Evolutionary conservation across 805 yeast species (phyloP), one percentile per base, ranked within the genome.

Genomic region (Metschnikowia baotianmanensis): DNA sequence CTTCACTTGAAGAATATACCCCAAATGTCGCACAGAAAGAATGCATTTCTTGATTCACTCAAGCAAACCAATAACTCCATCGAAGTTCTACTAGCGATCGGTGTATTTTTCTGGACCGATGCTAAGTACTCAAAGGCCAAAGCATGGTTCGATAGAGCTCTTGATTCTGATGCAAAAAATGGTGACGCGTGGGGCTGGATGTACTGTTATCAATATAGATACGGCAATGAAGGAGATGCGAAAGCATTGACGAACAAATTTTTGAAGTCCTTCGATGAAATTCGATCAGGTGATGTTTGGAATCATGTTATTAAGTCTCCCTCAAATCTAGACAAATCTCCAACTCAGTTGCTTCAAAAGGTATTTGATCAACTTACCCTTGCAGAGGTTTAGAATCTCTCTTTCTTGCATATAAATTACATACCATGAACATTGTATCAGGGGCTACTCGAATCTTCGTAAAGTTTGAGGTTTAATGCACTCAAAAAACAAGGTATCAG

Each of bases 181-280:
- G 97, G 96, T 4, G 97, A 90, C 60, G 61, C 73, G 3, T 88
- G 95, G 84, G 76, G 79, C 1, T 82, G 88, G 83, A 54, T 70
- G 35, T 77, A 76, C 50, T 45, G 47, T 19, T 50, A 44, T 29
- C 35, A 34, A 8, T 15, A 34, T 15, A 40, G 35, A 19, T 43
- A 45, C 25, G 53, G 53, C 6, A 30, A 10, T 12, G 26, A 29
- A 3, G 33, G 29, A 5, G 53, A 46, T 12, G 16, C 24, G 13
- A 12, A 28, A 4, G 18, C 15, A 7, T 34, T 46, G 36, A 10
- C 43, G 6, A 18, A 27, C 6, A 25, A 29, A 9, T 24, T 29
- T 18, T 31, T 19, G 9, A 25, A 28, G 6, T 6, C 21, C 10
- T 44, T 40, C 18, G 54, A 50, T 13, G 38, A 38, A 30, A 86